A percentile compares a stretch with the other conserved stretches of the same genome.
Evolutionary conservation across 2,329 filamentous ascomycete species (phyloP).

Genomic region (Aspergillus cejpii): DNA sequence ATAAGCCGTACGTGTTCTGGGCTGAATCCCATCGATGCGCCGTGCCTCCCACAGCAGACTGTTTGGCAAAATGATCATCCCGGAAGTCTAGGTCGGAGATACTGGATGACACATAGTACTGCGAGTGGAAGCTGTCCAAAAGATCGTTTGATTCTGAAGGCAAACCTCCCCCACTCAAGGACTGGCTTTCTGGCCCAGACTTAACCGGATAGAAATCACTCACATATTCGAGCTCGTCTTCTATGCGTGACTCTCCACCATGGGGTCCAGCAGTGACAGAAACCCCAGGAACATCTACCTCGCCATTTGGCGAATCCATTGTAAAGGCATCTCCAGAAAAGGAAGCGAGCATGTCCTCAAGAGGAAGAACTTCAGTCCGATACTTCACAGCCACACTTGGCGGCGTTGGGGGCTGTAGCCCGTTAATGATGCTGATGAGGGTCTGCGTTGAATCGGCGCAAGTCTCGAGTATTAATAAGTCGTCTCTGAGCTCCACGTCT

Average conservation of each 20-base stretch:
- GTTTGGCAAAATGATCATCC: slow-evolving; percentile 68
- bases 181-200: slow-evolving; percentile 28
- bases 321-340: slow-evolving; percentile 79
- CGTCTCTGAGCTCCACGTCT: slow-evolving; percentile 74
- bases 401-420: slow-evolving; percentile 72
- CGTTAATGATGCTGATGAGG: slow-evolving; percentile 69
- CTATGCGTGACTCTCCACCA: slow-evolving; percentile 35
- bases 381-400: slow-evolving; percentile 81
- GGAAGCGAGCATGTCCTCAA: slow-evolving; percentile 82
- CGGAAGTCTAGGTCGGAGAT: slow-evolving; percentile 62
- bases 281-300: slow-evolving; percentile 30
- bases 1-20: slow-evolving; percentile 65
- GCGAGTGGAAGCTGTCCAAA: slow-evolving; percentile 49
- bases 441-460: slow-evolving; percentile 97
- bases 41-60: slow-evolving; percentile 55
- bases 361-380: slow-evolving; percentile 74
- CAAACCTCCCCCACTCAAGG: slow-evolving; percentile 25
- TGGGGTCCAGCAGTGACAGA: slow-evolving; percentile 42
- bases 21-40: slow-evolving; percentile 75
- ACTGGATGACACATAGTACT: slow-evolving; percentile 50
- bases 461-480: slow-evolving; percentile 83
- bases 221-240: slow-evolving; percentile 46
- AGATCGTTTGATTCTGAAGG: slow-evolving; percentile 36
- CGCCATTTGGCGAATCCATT: slow-evolving; percentile 23
- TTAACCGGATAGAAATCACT: slow-evolving; percentile 51